A percentile compares a stretch with the other conserved stretches of the same genome.
Evolutionary conservation across 768 basidiomycete genomes (phyloP).

Genomic region (Mycena galopus): DNA sequence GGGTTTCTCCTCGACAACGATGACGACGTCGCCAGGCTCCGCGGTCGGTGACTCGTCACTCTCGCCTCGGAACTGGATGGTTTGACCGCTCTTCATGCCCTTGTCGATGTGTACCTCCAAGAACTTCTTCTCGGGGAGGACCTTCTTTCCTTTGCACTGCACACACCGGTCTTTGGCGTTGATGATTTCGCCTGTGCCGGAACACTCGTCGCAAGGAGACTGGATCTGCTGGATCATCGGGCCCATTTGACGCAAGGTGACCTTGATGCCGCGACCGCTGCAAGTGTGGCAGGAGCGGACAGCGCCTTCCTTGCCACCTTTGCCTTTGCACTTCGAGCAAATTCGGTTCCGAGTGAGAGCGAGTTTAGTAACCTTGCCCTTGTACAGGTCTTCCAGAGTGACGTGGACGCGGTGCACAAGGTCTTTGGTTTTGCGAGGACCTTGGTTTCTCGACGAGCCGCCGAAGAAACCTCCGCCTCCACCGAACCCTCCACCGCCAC

Average conservation of each 20-base stretch:
- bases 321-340: conserved; percentile 94
- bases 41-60: conserved; percentile 92
- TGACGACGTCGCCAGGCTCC: conserved; percentile 94
- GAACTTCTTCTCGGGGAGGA: conserved; percentile 93
- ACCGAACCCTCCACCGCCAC: conserved; percentile 88
- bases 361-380: conserved; percentile 98
- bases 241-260: conserved; percentile 96
- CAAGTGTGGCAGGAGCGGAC: conserved; percentile 84
- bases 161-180: conserved; percentile 93
- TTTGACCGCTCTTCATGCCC: conserved; percentile 96
- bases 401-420: conserved; percentile 97
- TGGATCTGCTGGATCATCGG: conserved; percentile 99
- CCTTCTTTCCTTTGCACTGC: conserved; percentile 96
- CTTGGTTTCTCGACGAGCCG: conserved; percentile 70
- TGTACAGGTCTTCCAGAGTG: conserved; percentile 98
- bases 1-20: conserved; percentile 93
- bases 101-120: conserved; percentile 98
- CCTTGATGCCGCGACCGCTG: conserved; percentile 89
- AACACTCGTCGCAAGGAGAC: conserved; percentile 93
- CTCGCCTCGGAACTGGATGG: conserved; percentile 89
- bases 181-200: conserved; percentile 95
- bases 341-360: conserved; percentile 96
- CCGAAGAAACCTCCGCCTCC: conserved; percentile 86
- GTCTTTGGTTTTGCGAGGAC: conserved; percentile 95
- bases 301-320: conserved; percentile 97